Evolutionary conservation across 2,329 filamentous ascomycete genomes (phyloP).

Genomic region (Beauveria rudraprayagi): DNA sequence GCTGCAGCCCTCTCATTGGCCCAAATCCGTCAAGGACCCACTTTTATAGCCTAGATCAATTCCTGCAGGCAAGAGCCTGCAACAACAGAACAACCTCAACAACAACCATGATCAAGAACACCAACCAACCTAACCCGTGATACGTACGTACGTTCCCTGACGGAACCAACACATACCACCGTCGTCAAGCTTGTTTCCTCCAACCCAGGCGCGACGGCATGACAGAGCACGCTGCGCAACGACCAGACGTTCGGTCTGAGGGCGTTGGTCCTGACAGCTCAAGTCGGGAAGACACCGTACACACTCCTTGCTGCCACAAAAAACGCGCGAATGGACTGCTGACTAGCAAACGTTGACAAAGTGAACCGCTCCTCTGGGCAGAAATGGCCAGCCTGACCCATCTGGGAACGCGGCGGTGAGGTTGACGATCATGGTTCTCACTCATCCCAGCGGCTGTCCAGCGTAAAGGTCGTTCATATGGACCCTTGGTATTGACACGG

Average conservation of each 20-base stretch:
- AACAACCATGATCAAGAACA: too few relatives aligned
- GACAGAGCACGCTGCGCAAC: conserved; percentile 24
- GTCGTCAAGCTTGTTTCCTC: conserved; percentile 23
- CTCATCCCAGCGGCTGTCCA: conserved; percentile 20
- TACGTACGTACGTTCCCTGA: too few relatives aligned
- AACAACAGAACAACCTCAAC: too few relatives aligned
- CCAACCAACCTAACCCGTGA: too few relatives aligned
- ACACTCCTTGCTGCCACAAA: conserved; percentile 25
- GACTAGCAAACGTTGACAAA: conserved; percentile 28
- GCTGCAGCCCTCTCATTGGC: too few relatives aligned
- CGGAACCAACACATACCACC: too few relatives aligned
- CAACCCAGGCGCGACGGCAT: conserved; percentile 24
- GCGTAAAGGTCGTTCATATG: conserved; percentile 22
- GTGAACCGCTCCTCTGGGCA: conserved; percentile 20
- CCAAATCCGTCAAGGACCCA: too few relatives aligned
- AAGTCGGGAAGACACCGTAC: conserved; percentile 24
- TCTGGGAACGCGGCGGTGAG: conserved; percentile 24
- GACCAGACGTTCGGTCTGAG: conserved; percentile 30
- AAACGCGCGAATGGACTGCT: conserved; percentile 24
- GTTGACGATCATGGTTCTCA: conserved; percentile 22
- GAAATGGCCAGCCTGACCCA: conserved; percentile 27
- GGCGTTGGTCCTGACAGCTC: conserved; percentile 24
- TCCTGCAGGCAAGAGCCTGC: too few relatives aligned
- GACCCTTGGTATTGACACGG: conserved; percentile 21
- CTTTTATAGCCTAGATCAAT: too few relatives aligned